Percentiles rank a stretch among this genome's conserved stretches.
phyloP scores from a whole-genome alignment of 2,329 filamentous ascomycete species.

The Aspergillus sp. region DNA sequence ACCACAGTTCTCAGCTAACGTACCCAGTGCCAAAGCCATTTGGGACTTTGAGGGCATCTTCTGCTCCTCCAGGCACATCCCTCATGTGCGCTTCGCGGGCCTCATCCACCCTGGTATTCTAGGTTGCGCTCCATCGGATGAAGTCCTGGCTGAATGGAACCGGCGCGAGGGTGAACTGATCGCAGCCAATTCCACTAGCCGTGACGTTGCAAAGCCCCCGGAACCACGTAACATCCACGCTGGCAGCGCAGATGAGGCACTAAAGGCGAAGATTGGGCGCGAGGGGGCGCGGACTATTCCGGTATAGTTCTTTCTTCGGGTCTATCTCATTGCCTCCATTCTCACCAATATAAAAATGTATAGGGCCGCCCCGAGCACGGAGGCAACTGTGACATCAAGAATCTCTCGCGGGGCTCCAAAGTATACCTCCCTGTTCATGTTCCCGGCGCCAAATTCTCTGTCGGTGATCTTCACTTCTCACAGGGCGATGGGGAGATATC shows the following conservation, averaged over 20 bases:
- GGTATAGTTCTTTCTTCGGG: conserved; percentile 31
- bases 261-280: conserved; percentile 66
- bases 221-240: conserved; percentile 71
- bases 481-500: conserved; percentile 90
- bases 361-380: conserved; percentile 76
- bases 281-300: conserved; percentile 87
- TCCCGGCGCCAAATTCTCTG: conserved; percentile 80
- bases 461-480: conserved; percentile 84
- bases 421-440: conserved; percentile 89
- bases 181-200: conserved; percentile 60
- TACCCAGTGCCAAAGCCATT: conserved; percentile 62
- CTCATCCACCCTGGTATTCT: conserved; percentile 91
- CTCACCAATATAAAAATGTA: neutral
- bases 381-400: conserved; percentile 91
- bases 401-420: conserved; percentile 73
- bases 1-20: neutral
- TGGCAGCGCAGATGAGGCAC: conserved; percentile 58
- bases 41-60: conserved; percentile 78
- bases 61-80: conserved; percentile 83
- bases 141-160: conserved; percentile 81
- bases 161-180: conserved; percentile 79
- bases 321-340: neutral
- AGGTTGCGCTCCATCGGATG: conserved; percentile 79
- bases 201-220: conserved; percentile 76
- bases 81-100: conserved; percentile 81